These are phyloP conservation scores for Pyrus bretschneideri DNA, from an alignment of 306 rosid species.

Conservation along the genomic window DNA sequence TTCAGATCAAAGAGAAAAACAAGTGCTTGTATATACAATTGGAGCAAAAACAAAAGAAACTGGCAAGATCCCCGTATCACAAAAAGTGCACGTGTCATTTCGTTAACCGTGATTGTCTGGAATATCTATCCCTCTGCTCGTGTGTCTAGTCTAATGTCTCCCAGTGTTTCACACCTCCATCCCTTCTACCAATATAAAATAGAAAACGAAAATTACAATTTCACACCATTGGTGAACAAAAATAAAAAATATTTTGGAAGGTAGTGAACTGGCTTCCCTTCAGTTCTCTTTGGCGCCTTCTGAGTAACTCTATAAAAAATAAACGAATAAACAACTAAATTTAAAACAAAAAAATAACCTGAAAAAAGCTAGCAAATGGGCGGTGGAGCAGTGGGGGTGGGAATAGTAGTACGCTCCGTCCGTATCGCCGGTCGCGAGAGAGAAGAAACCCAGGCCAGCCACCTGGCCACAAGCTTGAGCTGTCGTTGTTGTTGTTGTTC, in stretches of 20 bases:
- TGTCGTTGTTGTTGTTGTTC: constrained; percentile 20
- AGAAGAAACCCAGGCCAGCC: constrained; percentile 50
- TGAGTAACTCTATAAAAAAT: not conserved
- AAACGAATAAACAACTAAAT: too few species aligned
- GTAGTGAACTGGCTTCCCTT: not conserved
- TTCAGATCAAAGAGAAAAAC: too few species aligned
- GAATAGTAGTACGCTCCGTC: not conserved
- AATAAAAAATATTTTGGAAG: not conserved
- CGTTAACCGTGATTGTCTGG: constrained; percentile 7
- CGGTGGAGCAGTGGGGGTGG: not conserved
- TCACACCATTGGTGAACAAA: not conserved
- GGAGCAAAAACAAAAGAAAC: not conserved
- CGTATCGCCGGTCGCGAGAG: constrained; percentile 26
- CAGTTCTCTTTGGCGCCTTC: not conserved
- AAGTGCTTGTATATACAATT: too few species aligned
- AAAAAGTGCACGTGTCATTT: constrained; percentile 6
- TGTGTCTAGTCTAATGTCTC: not conserved
- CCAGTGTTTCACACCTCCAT: not conserved
- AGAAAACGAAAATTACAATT: not conserved
- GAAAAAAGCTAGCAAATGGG: not conserved
- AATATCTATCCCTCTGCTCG: not conserved
- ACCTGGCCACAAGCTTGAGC: constrained; percentile 30
- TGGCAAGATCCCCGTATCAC: not conserved
- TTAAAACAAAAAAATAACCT: too few species aligned
- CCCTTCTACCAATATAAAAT: not conserved